Conservation (phyloP, 352 stramenopile genomes). For the Pythium myriotylum region DNA sequence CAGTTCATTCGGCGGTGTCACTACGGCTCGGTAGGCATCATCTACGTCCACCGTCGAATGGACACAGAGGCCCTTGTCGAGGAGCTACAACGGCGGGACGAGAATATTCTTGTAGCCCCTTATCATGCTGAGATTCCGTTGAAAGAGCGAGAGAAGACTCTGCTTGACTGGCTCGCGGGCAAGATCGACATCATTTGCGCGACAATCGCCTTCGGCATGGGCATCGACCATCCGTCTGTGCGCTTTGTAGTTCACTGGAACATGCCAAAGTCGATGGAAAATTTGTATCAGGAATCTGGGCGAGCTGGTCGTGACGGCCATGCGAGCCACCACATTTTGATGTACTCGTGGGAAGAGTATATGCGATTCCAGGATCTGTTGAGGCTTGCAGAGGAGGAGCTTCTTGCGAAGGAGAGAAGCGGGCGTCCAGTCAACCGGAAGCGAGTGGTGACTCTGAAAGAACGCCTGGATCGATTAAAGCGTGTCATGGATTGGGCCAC, state of each 20-base stretch:
- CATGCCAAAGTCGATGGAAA: slow-evolving; percentile 88
- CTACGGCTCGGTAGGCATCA: slow-evolving; percentile 31
- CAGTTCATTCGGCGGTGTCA: slow-evolving; percentile 43
- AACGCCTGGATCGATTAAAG: slow-evolving; percentile 38
- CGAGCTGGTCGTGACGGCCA: slow-evolving; percentile 93
- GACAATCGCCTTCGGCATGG: slow-evolving; percentile 94
- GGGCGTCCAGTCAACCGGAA: slow-evolving; percentile 10
- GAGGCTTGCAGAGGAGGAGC: slow-evolving; percentile 7
- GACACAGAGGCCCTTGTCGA: slow-evolving; percentile 52
- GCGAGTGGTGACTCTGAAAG: slow-evolving; percentile 3
- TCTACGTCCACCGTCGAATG: slow-evolving; percentile 56
- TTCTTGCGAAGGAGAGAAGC: slow-evolving; percentile 30
- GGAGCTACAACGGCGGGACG: slow-evolving; percentile 32
- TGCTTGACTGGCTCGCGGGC: slow-evolving; percentile 51
- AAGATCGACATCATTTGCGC: slow-evolving; percentile 83
- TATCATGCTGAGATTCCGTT: slow-evolving; percentile 54
- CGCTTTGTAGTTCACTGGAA: slow-evolving; percentile 91
- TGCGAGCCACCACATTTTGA: slow-evolving; percentile 77
- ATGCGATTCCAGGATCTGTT: slow-evolving; percentile 42
- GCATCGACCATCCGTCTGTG: slow-evolving; percentile 92
- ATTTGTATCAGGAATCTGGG: slow-evolving; percentile 97
- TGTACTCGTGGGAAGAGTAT: slow-evolving; percentile 64
- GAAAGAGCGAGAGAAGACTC: slow-evolving; percentile 39
- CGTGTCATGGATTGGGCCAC: slow-evolving; percentile 42
- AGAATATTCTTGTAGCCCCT: slow-evolving; percentile 33